Conservation (phyloP, 2,329 filamentous ascomycete species). For the Xylariaceae sp. region DNA sequence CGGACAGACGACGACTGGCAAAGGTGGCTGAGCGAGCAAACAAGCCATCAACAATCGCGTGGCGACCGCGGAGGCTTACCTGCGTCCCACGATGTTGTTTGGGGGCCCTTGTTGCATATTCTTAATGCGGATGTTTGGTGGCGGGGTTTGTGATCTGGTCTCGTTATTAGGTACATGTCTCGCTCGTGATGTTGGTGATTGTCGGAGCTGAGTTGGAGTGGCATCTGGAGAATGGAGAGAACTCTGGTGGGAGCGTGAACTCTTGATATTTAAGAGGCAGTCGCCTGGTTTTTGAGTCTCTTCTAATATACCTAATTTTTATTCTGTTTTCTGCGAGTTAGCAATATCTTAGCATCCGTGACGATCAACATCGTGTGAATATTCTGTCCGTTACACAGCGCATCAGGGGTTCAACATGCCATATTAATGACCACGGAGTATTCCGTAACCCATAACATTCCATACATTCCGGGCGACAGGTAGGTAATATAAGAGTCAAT, state of each 20-base stretch:
- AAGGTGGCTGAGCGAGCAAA: slow-evolving; percentile 26
- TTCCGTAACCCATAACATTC: too few species aligned
- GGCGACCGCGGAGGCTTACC: neutral
- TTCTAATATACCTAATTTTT: neutral
- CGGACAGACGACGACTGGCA: slow-evolving; percentile 26
- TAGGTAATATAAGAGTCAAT: too few species aligned
- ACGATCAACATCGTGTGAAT: too few species aligned
- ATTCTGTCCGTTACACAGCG: too few species aligned
- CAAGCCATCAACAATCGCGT: neutral
- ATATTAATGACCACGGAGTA: neutral
- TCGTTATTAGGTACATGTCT: too few species aligned
- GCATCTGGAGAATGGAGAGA: too few species aligned
- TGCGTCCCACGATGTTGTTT: slow-evolving; percentile 14
- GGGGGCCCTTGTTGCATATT: slow-evolving; percentile 27
- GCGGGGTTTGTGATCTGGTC: slow-evolving; percentile 2
- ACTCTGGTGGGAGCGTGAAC: too few species aligned
- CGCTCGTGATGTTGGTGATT: neutral
- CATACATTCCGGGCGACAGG: too few species aligned
- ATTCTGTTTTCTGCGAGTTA: neutral
- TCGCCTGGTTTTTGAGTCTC: too few species aligned
- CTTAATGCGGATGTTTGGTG: slow-evolving; percentile 19
- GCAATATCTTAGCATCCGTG: too few species aligned
- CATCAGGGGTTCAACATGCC: neutral
- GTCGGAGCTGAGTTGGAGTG: too few species aligned
- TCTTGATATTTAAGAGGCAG: too few species aligned